Base-by-base conservation (phyloP, 2,329 filamentous ascomycete genomes). In the Botrytis aclada region DNA sequence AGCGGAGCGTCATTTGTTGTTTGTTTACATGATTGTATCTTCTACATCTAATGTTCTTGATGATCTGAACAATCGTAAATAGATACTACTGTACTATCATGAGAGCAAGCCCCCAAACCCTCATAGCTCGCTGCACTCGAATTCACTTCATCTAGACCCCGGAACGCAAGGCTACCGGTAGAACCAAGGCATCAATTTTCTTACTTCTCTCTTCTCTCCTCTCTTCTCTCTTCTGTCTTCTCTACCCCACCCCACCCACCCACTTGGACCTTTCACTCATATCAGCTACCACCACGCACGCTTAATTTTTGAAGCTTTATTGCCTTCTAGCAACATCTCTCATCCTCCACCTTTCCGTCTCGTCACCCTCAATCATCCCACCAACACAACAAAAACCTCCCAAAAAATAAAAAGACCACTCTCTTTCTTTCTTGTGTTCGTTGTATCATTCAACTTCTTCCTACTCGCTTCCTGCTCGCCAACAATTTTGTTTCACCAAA, bases 271-370 rank as follows among this genome's bases (percentile, higher is more conserved):
- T 45, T 51, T 51, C 45, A 47, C 45, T n/a, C 47, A 54, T 54
- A n/a, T n/a, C 25, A 54, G 47, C 47, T 51, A n/a, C 45, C 47
- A 51, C 47, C 39, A n/a, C n/a, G n/a, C 63, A 61, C 34, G 37
- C 34, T 62, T 62, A 62, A 62, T 39, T 62, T 62, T 60, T 62
- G 60, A 41, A 62, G 60, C 60, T 62, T 41, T 18, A 62, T 60
- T 60, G 18, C 18, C 56, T 34, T 37, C 29, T 60, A 60, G 56
- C 22, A 60, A 37, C 61, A 41, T 32, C 62, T 54, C 25, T 12
- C 45, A 22, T 65, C 63, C 29, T 66, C 63, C 63, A 66, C 63
- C 43, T 66, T 66, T 32, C 63, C 18, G n/a, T 66, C 63, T 66
- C 63, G 43, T 66, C 63, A 66, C 29, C 32, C 32, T 51, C 45